These are phyloP conservation scores for Umbellularia californica DNA, from an alignment of 164 flowering plant species.

Conservation along the genomic window DNA sequence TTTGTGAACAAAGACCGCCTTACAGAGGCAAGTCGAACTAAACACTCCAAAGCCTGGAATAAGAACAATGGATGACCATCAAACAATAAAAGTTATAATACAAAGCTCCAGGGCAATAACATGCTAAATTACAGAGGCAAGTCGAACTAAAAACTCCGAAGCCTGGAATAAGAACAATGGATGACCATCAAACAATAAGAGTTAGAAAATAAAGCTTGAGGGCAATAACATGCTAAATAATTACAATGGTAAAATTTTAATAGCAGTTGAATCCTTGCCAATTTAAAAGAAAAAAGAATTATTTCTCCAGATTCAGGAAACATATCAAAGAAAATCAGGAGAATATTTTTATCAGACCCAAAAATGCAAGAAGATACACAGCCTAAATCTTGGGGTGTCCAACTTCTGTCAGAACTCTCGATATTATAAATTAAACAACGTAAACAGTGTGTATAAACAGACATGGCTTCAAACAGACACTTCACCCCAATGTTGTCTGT, in stretches of 20 bases:
- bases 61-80: neutral
- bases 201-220: neutral
- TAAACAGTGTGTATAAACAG: no score
- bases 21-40: slow-evolving; percentile 93
- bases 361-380: no score
- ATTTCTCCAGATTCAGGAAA: no score
- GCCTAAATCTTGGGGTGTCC: no score
- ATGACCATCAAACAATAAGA: neutral
- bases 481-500: no score
- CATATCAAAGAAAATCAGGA: no score
- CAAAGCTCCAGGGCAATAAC: neutral
- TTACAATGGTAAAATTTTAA: neutral
- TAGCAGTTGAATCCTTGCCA: neutral
- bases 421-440: no score
- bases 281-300: neutral
- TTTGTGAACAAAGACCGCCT: slow-evolving; percentile 88
- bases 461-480: no score
- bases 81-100: neutral
- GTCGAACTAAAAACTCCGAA: slow-evolving; percentile 88
- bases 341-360: no score
- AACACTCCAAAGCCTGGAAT: slow-evolving; percentile 87
- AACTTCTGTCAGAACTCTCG: no score
- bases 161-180: slow-evolving; percentile 44
- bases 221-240: neutral
- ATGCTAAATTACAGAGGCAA: slow-evolving; percentile 62